Percentiles rank a stretch among this genome's conserved stretches.
phyloP scores from a whole-genome alignment of 805 yeast genomes.

The Wickerhamomyces queroliae region DNA sequence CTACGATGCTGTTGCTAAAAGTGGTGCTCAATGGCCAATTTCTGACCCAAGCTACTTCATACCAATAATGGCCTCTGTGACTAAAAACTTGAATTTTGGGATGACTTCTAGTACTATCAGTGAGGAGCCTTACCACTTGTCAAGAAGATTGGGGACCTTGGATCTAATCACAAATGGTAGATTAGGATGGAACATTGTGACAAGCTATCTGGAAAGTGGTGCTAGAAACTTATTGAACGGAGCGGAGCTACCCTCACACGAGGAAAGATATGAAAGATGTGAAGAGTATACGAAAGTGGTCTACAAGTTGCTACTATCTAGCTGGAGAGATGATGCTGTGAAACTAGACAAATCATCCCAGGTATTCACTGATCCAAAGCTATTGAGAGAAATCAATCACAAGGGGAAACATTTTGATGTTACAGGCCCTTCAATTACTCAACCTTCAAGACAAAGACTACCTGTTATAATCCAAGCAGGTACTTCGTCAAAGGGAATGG shows the following conservation, averaged over 20 bases:
- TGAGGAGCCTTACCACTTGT: constrained; percentile 33
- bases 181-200: constrained; percentile 38
- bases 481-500: constrained; percentile 29
- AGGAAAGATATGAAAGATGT: constrained; percentile 31
- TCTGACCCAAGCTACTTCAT: constrained; percentile 32
- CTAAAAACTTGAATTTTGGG: constrained; percentile 31
- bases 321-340: constrained; percentile 33
- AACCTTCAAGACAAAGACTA: constrained; percentile 33
- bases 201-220: constrained; percentile 34
- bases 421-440: constrained; percentile 31
- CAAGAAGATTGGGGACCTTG: constrained; percentile 33
- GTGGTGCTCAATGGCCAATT: constrained; percentile 30
- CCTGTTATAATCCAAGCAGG: constrained; percentile 38
- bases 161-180: constrained; percentile 35
- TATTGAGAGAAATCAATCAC: constrained; percentile 30
- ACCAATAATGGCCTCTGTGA: constrained; percentile 34
- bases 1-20: constrained; percentile 8
- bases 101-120: constrained; percentile 33
- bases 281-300: constrained; percentile 33
- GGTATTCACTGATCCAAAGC: constrained; percentile 27
- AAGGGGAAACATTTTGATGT: constrained; percentile 32
- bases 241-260: constrained; percentile 29
- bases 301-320: constrained; percentile 29
- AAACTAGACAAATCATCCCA: constrained; percentile 15
- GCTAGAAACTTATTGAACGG: constrained; percentile 30